Conservation (phyloP, 768 basidiomycete genomes). For the Pleurotus tuber-regium region DNA sequence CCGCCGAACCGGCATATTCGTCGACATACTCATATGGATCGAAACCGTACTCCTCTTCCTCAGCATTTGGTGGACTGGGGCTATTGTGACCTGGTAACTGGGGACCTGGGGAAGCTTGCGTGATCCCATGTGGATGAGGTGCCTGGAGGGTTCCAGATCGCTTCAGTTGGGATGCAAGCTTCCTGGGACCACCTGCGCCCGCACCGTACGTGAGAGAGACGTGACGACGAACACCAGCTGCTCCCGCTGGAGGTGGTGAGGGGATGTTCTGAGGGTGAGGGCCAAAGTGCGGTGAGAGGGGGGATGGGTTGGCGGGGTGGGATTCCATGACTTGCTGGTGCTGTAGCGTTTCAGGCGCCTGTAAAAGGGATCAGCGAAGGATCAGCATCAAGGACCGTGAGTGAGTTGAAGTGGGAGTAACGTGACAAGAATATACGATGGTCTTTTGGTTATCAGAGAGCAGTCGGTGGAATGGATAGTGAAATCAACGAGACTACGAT, state of each 20-base stretch:
- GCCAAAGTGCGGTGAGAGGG: conserved; percentile 62
- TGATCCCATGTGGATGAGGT: conserved; percentile 21
- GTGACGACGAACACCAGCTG: conserved; percentile 71
- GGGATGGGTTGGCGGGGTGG: conserved; percentile 45
- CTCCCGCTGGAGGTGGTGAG: conserved; percentile 66
- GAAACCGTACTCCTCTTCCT: conserved; percentile 59
- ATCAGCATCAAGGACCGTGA: conserved; percentile 20
- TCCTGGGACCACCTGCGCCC: conserved; percentile 48
- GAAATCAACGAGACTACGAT: conserved; percentile 14
- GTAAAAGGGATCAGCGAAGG: conserved; percentile 25
- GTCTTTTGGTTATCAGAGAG: too few species aligned
- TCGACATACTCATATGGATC: conserved; percentile 18
- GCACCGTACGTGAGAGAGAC: conserved; percentile 76
- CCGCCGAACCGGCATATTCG: conserved; percentile 2
- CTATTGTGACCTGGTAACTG: conserved; percentile 8
- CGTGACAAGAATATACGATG: too few species aligned
- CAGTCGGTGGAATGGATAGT: too few species aligned
- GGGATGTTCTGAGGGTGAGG: conserved; percentile 43
- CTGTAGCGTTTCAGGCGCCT: conserved; percentile 25
- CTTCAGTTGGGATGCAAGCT: conserved; percentile 53
- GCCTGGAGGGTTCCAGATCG: conserved; percentile 77
- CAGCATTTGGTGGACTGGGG: conserved; percentile 31
- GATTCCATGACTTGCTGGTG: conserved; percentile 53
- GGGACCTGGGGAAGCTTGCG: conserved; percentile 3
- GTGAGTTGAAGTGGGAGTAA: too few species aligned